These are phyloP conservation scores for Cystobasidium pallidum DNA, from an alignment of 1,284 basidiomycete genomes.

Conservation along the genomic window DNA sequence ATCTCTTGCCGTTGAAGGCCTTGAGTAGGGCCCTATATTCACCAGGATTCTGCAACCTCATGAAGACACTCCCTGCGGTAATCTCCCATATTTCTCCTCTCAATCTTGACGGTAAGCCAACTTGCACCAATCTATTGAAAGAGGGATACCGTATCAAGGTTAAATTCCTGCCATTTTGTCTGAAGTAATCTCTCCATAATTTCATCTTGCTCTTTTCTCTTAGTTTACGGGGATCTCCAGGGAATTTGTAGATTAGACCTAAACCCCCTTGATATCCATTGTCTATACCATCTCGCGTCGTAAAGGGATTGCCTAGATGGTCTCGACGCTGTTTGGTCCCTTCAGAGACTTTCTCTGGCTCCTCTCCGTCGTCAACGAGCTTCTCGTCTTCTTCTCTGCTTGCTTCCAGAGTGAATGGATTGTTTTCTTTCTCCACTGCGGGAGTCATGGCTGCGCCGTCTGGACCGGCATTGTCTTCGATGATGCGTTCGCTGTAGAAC, in stretches of 20 bases:
- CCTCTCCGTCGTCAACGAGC: constrained; percentile 31
- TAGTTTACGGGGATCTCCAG: constrained; percentile 61
- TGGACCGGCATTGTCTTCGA: constrained; percentile 56
- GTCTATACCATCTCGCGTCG: constrained; percentile 49
- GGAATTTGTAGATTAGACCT: constrained; percentile 57
- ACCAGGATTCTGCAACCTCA: constrained; percentile 85
- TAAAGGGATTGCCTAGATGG: constrained; percentile 46
- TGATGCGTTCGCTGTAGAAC: constrained; percentile 90
- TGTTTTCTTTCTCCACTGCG: constrained; percentile 41
- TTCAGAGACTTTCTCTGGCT: not conserved
- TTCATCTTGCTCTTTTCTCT: constrained; percentile 97
- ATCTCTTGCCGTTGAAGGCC: constrained; percentile 77
- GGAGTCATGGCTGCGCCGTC: constrained; percentile 41
- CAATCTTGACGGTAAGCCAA: constrained; percentile 91
- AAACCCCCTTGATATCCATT: constrained; percentile 75
- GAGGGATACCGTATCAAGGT: constrained; percentile 94
- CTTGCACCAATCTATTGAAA: constrained; percentile 93
- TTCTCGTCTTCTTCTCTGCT: constrained; percentile 30
- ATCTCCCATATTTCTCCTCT: constrained; percentile 99
- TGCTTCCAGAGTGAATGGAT: constrained; percentile 18
- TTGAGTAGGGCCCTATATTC: constrained; percentile 78
- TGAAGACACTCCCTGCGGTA: constrained; percentile 83
- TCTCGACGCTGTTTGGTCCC: constrained; percentile 25
- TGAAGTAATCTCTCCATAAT: constrained; percentile 89
- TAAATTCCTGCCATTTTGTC: constrained; percentile 79